Conservation (phyloP, 352 stramenopile species). For the Phytophthora europaea region DNA sequence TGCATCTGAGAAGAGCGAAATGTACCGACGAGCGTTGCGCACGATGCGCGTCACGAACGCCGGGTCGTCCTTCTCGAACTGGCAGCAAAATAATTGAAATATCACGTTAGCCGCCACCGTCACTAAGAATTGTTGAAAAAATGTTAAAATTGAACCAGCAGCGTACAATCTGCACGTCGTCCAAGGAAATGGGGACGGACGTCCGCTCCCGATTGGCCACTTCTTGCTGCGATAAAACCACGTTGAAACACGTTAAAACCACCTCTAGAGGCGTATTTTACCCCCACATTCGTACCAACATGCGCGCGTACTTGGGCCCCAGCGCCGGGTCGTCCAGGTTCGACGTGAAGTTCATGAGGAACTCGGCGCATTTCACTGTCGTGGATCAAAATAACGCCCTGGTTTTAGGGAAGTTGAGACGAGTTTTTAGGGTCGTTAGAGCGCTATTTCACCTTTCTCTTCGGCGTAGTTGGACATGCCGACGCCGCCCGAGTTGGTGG, state of each 20-base stretch:
- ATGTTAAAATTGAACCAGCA: background rate
- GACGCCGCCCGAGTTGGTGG: slow-evolving; percentile 25
- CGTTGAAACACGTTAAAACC: background rate
- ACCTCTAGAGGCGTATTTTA: background rate
- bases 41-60: slow-evolving; percentile 88
- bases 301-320: slow-evolving; percentile 81
- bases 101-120: slow-evolving; percentile 46
- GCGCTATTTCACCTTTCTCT: slow-evolving; percentile 34
- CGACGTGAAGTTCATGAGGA: slow-evolving; percentile 80
- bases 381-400: background rate
- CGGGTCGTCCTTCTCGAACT: slow-evolving; percentile 84
- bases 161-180: slow-evolving; percentile 84
- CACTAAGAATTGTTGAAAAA: background rate
- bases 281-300: slow-evolving; percentile 62
- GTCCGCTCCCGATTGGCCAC: slow-evolving; percentile 88
- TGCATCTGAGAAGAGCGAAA: slow-evolving; percentile 89
- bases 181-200: slow-evolving; percentile 80
- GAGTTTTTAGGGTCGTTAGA: background rate
- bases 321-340: slow-evolving; percentile 72
- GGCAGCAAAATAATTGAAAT: background rate
- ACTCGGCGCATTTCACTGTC: slow-evolving; percentile 80
- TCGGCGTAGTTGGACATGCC: slow-evolving; percentile 49
- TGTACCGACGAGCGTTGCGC: slow-evolving; percentile 90
- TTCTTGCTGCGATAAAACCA: slow-evolving; percentile 69
- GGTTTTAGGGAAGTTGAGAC: background rate